These are phyloP conservation scores for Talaromyces thailandensis DNA, from an alignment of 495 filamentous ascomycete genomes.

Conservation along the genomic window DNA sequence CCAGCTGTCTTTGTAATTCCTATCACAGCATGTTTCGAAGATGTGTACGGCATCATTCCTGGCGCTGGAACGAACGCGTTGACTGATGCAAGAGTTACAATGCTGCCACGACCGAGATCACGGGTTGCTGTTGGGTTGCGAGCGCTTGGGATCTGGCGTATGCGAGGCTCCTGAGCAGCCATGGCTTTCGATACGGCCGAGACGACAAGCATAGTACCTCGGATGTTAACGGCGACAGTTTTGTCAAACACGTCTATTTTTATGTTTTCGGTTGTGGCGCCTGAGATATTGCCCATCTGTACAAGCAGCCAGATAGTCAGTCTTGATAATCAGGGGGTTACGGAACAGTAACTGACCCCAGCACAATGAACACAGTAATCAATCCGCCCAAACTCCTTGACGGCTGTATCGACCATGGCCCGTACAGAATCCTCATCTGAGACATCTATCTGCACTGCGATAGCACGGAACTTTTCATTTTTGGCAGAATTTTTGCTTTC, in stretches of 20 bases:
- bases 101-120: conserved; percentile 21
- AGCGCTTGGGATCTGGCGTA: not conserved
- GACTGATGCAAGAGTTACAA: conserved; percentile 33
- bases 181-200: conserved; percentile 10
- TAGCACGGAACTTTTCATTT: conserved; percentile 10
- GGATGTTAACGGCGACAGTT: conserved; percentile 13
- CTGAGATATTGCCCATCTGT: conserved; percentile 1
- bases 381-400: conserved; percentile 16
- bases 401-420: conserved; percentile 12
- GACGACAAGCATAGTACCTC: conserved; percentile 11
- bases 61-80: conserved; percentile 23
- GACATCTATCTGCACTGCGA: conserved; percentile 16
- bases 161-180: conserved; percentile 8
- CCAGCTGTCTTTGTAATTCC: conserved; percentile 31
- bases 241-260: conserved; percentile 3
- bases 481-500: conserved; percentile 17
- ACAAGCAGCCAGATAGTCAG: not conserved
- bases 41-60: conserved; percentile 20
- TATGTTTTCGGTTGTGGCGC: not conserved
- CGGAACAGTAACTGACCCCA: conserved; percentile 13
- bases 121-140: conserved; percentile 1
- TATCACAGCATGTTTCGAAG: conserved; percentile 35
- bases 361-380: conserved; percentile 26
- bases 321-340: not conserved
- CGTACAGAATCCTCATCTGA: conserved; percentile 15